These are phyloP conservation scores for Blastomyces parvus DNA, from an alignment of 2,329 filamentous ascomycete genomes.

Conservation along the genomic window DNA sequence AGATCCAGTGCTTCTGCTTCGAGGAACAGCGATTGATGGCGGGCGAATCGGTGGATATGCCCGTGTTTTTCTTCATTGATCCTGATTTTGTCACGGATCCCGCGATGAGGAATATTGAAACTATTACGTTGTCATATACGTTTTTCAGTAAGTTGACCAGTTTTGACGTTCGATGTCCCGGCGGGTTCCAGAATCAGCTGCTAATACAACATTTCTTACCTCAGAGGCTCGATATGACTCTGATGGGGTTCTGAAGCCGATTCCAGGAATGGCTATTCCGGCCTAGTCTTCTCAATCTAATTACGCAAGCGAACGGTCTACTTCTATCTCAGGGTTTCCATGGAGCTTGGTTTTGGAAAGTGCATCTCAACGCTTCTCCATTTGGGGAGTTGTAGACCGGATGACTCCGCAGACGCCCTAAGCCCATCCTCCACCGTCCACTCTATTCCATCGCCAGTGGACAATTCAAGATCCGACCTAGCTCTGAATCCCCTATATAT, in stretches of 20 bases:
- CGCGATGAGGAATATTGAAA: constrained; percentile 88
- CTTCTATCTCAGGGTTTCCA: not conserved
- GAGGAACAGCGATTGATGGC: constrained; percentile 91
- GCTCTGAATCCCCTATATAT: not conserved
- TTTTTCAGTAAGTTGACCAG: constrained; percentile 73
- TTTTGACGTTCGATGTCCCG: constrained; percentile 6
- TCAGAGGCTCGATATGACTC: constrained; percentile 76
- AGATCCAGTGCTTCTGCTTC: constrained; percentile 99
- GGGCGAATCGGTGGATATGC: constrained; percentile 97
- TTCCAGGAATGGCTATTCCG: constrained; percentile 27
- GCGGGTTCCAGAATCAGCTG: not conserved
- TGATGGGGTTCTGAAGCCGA: constrained; percentile 58
- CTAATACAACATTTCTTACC: constrained; percentile 14
- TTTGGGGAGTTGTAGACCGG: not conserved
- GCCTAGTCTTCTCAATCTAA: not conserved
- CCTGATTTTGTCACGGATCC: constrained; percentile 87
- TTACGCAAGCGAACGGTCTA: not conserved
- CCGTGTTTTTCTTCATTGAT: constrained; percentile 98
- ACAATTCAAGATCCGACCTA: too few relatives aligned
- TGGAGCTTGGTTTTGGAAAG: not conserved
- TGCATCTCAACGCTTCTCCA: not conserved
- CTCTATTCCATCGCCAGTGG: not conserved
- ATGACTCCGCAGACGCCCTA: not conserved
- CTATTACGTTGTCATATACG: constrained; percentile 90
- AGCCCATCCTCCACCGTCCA: not conserved